Evolutionary conservation across 768 basidiomycete species (phyloP).

Genomic region (Neoboletus brunneissimus): DNA sequence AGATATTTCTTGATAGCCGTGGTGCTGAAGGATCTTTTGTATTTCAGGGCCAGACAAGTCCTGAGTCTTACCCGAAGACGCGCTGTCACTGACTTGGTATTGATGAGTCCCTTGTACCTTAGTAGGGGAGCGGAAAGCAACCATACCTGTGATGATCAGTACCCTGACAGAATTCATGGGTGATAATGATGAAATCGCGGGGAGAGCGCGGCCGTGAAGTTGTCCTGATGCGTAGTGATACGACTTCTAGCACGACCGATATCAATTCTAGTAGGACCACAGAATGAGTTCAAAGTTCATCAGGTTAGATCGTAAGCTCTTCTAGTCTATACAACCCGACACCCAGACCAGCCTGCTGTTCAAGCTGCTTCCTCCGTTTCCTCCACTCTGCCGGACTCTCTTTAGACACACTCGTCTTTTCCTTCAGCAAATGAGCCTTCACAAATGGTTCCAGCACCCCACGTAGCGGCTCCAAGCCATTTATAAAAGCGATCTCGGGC

Average conservation of each 20-base stretch:
- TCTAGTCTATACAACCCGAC: slow-evolving; percentile 73
- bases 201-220: not conserved
- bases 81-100: slow-evolving; percentile 64
- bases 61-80: slow-evolving; percentile 41
- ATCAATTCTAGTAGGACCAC: not conserved
- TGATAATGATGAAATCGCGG: not conserved
- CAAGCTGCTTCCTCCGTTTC: slow-evolving; percentile 50
- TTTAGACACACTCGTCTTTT: slow-evolving; percentile 36
- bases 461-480: slow-evolving; percentile 52
- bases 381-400: slow-evolving; percentile 45
- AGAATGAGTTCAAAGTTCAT: not conserved
- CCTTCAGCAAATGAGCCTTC: slow-evolving; percentile 50
- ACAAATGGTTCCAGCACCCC: slow-evolving; percentile 64
- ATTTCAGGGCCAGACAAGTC: slow-evolving; percentile 71
- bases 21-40: slow-evolving; percentile 42
- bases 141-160: slow-evolving; percentile 29
- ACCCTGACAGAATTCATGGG: slow-evolving; percentile 25
- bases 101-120: slow-evolving; percentile 2
- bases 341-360: slow-evolving; percentile 49
- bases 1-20: slow-evolving; percentile 38
- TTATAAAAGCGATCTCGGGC: slow-evolving; percentile 51
- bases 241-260: not conserved
- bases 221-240: not conserved
- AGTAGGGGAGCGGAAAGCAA: not conserved
- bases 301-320: slow-evolving; percentile 60